Evolutionary conservation across 345 rosid genomes (phyloP), one percentile per base, ranked within the genome.

Genomic region (Eucalyptus regnans): DNA sequence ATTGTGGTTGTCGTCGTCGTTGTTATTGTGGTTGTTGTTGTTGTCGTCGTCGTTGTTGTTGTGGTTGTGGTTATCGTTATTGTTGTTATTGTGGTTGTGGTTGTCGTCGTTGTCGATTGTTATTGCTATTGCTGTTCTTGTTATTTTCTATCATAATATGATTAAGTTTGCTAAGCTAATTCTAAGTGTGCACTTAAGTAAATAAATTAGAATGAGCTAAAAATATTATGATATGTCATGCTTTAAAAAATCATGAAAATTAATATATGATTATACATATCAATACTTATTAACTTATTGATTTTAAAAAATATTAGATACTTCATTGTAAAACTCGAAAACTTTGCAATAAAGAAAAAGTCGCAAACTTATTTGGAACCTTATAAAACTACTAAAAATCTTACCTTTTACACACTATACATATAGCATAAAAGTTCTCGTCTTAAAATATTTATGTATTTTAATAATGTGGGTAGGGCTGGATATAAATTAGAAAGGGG

Each of bases 31-130:
- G 33, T 33, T 2, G 33, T 33, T 33, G 43, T 43, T 5, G 6
- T 43, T 5, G 43, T 43, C 1, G 43, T 43, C 5, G 43, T 43
- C 43, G 43, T 43, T 5, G 43, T 43, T 43, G 43, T 43, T 1
- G 43, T 43, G 5, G 6, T 43, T 5, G 43, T 43, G 1, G 43
- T 43, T 1, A 3, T 43, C 7, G 44, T 43, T 6, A 7, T 43
- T 0, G 44, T 43, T 3, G 7, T 43, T 6, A 1, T 43, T 5
- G 44, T 43, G 1, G 43, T 43, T 1, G 43, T 43, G 1, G 43
- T 43, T 1, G 44, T 43, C 44, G 6, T 43, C 1, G 44, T 43
- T 5, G 1, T 41, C 1, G 43, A 37, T 41, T 41, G 43, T 4
- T 41, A 1, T 43, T 43, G 44, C 7, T 43, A 43, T 43, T 43